Conservation (phyloP, 345 rosid genomes). For the Citrus sp. region DNA sequence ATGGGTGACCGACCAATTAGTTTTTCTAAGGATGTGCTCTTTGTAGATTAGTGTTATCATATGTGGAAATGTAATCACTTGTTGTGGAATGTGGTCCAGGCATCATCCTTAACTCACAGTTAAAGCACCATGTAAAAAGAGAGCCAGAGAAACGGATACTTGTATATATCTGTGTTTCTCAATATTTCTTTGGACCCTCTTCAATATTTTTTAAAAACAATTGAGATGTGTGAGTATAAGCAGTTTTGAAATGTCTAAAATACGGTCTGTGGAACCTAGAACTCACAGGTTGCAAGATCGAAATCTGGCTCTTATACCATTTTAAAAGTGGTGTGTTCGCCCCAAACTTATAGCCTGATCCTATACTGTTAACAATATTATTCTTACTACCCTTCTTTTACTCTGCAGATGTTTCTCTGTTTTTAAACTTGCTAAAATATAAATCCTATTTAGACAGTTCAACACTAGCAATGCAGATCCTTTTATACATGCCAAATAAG, state of each 20-base stretch:
- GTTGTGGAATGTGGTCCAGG: neutral
- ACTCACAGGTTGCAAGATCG: neutral
- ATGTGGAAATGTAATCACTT: neutral
- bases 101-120: neutral
- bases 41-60: neutral
- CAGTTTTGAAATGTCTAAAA: neutral
- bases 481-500: neutral
- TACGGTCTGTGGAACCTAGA: neutral
- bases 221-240: neutral
- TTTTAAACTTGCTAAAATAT: neutral
- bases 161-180: neutral
- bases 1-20: neutral
- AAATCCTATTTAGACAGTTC: neutral
- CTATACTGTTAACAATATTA: neutral
- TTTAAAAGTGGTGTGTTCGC: neutral
- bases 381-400: no score
- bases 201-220: neutral
- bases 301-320: neutral
- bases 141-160: neutral
- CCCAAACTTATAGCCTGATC: neutral
- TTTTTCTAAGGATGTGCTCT: neutral
- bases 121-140: slow-evolving; percentile 2
- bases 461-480: neutral
- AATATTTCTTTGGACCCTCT: neutral
- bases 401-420: no score